phyloP scores from a whole-genome alignment of 2,329 filamentous ascomycete genomes.

The Pseudogymnoascus pannorum region DNA sequence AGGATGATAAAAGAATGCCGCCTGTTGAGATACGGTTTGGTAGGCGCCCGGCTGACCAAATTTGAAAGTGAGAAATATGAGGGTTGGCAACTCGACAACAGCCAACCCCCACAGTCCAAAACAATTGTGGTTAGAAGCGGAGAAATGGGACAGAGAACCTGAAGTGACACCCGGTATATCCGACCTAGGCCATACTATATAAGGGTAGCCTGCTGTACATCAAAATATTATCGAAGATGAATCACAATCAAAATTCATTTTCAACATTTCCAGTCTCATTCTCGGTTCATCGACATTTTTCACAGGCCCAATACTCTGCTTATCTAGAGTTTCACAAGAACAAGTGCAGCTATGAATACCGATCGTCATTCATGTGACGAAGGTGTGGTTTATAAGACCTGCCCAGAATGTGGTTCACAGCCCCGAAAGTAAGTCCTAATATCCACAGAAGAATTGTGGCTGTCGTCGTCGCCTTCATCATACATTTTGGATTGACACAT shows the following conservation, averaged over 20 bases:
- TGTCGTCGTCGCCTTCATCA: neutral
- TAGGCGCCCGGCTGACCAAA: neutral
- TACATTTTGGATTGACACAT: neutral
- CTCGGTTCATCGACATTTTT: neutral
- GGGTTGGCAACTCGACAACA: neutral
- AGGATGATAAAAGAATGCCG: neutral
- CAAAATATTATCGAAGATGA: neutral
- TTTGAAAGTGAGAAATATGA: neutral
- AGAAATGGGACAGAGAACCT: neutral
- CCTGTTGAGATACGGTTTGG: neutral
- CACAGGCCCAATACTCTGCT: neutral
- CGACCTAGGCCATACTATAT: neutral
- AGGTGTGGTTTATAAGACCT: neutral
- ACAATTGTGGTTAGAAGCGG: neutral
- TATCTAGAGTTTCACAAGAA: neutral
- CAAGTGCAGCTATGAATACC: neutral
- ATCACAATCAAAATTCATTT: neutral
- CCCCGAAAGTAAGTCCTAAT: neutral
- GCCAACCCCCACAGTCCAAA: neutral
- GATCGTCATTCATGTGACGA: neutral
- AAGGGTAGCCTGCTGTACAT: neutral
- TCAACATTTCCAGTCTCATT: neutral
- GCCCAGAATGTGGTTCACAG: neutral
- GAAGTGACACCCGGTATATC: neutral
- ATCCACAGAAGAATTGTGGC: neutral